Base-by-base conservation (phyloP, 176 grass and related monocot species). In the Eragrostis nindensis region DNA sequence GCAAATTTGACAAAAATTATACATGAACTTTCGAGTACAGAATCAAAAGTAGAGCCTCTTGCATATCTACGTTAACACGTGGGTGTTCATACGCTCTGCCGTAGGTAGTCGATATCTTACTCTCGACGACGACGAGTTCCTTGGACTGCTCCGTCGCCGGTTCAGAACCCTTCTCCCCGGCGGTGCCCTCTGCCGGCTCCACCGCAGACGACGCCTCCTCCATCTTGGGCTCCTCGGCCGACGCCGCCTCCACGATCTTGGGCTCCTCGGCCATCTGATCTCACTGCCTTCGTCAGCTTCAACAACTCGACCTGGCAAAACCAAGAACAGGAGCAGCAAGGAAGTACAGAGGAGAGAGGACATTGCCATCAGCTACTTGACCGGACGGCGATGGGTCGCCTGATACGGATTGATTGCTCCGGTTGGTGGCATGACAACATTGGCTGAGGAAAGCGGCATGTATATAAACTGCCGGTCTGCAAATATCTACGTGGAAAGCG, bases 261-360 rank as follows among this genome's bases (percentile, higher is more conserved):
- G 78, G 68, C 39, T 84, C 84, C 80, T 78, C 87, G 1, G 79
- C 80, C 90, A 86, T 86, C 56, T 50, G 57, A 71, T 49, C 64
- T 22, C n/a, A 17, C 55, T 14, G 66, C 30, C 13, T 80, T 14
- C 24, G 26, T 61, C 57, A 26, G 57, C 49, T 59, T 18, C 40
- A 48, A 40, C 49, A 22, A 30, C 66, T 55, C 38, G 11, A 79
- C 13, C 56, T 56, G 43, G 50, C n/a, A 55, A 38, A 46, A 46
- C 32, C n/a, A 39, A 73, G 44, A 71, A 6, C 9, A 22, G 67
- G 5, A 5, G 11, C 6, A 7, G n/a, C 57, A n/a, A 13, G 32
- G 32, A 36, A 36, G 32, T 36, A 36, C 21, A 44, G 21, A 67
- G 38, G 38, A 68, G 40, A 70, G 41, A 42, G 42, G 43, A 22